These are phyloP conservation scores for Cronartium quercuum DNA, from an alignment of 1,284 basidiomycete species.

Conservation along the genomic window DNA sequence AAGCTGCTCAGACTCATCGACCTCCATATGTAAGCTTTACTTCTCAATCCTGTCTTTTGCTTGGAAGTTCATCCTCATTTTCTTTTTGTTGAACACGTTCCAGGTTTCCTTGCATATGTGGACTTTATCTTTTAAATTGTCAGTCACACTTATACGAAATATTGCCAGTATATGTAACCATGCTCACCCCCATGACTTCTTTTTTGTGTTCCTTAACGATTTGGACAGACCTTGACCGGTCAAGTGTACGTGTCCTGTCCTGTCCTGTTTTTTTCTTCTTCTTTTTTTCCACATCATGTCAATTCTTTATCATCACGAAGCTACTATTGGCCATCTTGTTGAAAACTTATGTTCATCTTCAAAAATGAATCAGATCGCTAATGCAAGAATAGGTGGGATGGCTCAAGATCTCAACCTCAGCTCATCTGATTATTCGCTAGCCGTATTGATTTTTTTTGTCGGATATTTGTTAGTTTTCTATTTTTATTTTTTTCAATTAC, in stretches of 20 bases:
- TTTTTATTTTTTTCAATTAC: neutral
- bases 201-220: neutral
- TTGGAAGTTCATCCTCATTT: too few relatives aligned
- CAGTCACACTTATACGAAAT: neutral
- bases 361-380: constrained; percentile 5
- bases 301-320: neutral
- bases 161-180: neutral
- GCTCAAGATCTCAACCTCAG: constrained; percentile 12
- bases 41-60: neutral
- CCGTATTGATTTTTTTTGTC: constrained; percentile 27
- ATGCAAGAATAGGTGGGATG: constrained; percentile 34
- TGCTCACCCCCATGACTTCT: neutral
- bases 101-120: constrained; percentile 28
- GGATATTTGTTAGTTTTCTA: constrained; percentile 23
- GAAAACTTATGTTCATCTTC: neutral
- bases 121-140: constrained; percentile 25
- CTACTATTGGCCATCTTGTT: neutral
- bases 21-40: neutral
- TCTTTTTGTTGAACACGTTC: too few relatives aligned
- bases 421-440: constrained; percentile 23
- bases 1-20: neutral
- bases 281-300: neutral
- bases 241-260: constrained; percentile 16
- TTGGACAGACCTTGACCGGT: constrained; percentile 11
- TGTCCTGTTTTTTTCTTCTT: too few relatives aligned